Evolutionary conservation across 2,329 filamentous ascomycete genomes (phyloP).

Genomic region (Monosporascus cannonballus): DNA sequence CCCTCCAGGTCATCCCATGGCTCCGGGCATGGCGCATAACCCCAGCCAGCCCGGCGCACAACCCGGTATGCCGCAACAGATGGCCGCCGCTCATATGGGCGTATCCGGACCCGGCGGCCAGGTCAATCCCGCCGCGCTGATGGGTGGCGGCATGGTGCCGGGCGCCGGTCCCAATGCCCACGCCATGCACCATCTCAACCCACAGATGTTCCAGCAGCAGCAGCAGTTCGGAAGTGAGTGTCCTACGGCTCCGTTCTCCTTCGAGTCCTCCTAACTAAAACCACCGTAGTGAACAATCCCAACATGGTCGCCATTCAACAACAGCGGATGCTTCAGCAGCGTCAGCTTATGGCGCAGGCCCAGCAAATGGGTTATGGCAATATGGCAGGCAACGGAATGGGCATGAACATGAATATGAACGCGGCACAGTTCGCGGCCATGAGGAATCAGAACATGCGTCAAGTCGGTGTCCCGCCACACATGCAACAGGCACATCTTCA

Average conservation of each 20-base stretch:
- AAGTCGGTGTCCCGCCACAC: slow-evolving; percentile 37
- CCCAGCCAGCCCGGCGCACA: slow-evolving; percentile 64
- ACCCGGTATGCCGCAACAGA: slow-evolving; percentile 61
- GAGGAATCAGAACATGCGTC: slow-evolving; percentile 30
- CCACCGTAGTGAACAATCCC: slow-evolving; percentile 22
- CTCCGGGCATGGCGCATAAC: slow-evolving; percentile 58
- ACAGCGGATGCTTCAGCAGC: slow-evolving; percentile 18
- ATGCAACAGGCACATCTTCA: slow-evolving; percentile 32
- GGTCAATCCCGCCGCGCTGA: slow-evolving; percentile 67
- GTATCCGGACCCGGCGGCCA: slow-evolving; percentile 67
- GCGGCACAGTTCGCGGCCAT: slow-evolving; percentile 36
- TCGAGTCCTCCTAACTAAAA: slow-evolving; percentile 3
- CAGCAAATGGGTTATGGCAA: slow-evolving; percentile 23
- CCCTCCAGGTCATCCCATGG: slow-evolving; percentile 58
- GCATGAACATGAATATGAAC: slow-evolving; percentile 34
- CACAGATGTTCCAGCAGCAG: slow-evolving; percentile 49
- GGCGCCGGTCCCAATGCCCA: slow-evolving; percentile 61
- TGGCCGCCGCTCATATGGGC: slow-evolving; percentile 57
- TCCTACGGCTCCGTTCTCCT: background rate
- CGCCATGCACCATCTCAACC: slow-evolving; percentile 66
- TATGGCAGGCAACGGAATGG: slow-evolving; percentile 26
- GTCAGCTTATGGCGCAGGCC: slow-evolving; percentile 22
- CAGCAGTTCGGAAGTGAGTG: slow-evolving; percentile 29
- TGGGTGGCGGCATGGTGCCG: slow-evolving; percentile 69
- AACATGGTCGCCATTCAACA: slow-evolving; percentile 22